Conservation (phyloP, 192 early-diverging fungal genomes). For the Coemansia sp. region DNA sequence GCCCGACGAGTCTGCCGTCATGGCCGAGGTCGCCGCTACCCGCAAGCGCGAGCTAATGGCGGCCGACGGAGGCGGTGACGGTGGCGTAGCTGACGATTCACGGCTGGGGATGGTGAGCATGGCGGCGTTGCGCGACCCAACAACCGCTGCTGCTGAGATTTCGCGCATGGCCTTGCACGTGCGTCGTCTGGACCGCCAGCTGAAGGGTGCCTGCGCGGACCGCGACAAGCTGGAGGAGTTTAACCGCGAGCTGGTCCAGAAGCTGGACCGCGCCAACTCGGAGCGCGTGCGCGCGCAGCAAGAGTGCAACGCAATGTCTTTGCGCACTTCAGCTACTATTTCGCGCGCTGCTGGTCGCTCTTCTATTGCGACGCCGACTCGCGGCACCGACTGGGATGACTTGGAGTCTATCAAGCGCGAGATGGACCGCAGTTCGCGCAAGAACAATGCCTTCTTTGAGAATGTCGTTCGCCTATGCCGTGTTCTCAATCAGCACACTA, state of each 20-base stretch:
- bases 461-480: conserved; percentile 35
- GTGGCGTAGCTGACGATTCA: neutral
- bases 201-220: conserved; percentile 16
- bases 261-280: conserved; percentile 28
- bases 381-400: conserved; percentile 51
- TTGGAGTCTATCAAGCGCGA: conserved; percentile 39
- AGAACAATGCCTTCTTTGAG: conserved; percentile 32
- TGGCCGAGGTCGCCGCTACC: conserved; percentile 19
- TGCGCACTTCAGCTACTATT: conserved; percentile 17
- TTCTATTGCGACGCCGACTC: conserved; percentile 24
- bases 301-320: conserved; percentile 22
- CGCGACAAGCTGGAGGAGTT: conserved; percentile 25
- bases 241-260: conserved; percentile 32
- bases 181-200: conserved; percentile 10
- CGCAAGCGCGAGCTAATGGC: neutral
- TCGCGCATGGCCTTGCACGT: conserved; percentile 20
- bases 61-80: too few species aligned
- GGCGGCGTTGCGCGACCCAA: conserved; percentile 17
- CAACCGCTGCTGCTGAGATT: conserved; percentile 17
- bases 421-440: conserved; percentile 25
- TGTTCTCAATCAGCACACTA: conserved; percentile 38
- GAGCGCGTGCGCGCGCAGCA: conserved; percentile 28
- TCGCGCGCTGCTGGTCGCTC: conserved; percentile 21
- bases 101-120: neutral
- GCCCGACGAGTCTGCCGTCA: conserved; percentile 28